A percentile compares a stretch with the other conserved stretches of the same genome.
Evolutionary conservation across 805 yeast genomes (phyloP).

Genomic region (Candida peoriensis): DNA sequence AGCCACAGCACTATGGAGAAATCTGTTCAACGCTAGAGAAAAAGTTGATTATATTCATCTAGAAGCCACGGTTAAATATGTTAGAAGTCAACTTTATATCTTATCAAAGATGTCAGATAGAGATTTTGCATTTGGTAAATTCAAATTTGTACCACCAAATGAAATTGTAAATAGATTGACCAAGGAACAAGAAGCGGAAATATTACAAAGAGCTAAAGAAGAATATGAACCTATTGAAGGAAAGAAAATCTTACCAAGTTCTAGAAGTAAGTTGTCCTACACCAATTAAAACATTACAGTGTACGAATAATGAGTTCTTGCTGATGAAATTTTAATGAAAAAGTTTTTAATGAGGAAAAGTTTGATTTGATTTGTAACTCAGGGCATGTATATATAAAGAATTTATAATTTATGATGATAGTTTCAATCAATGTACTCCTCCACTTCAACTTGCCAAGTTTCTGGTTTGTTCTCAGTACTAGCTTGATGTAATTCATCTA

Average conservation of each 20-base stretch:
- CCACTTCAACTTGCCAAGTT: slow-evolving; percentile 6
- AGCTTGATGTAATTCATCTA: slow-evolving; percentile 9
- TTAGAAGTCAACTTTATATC: slow-evolving; percentile 85
- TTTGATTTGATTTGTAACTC: no score
- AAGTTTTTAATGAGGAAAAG: no score
- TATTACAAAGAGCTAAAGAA: slow-evolving; percentile 44
- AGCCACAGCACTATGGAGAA: slow-evolving; percentile 85
- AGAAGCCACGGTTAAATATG: slow-evolving; percentile 86
- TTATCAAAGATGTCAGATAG: slow-evolving; percentile 81
- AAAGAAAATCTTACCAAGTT: slow-evolving; percentile 53
- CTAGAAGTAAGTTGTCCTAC: slow-evolving; percentile 44
- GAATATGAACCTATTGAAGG: slow-evolving; percentile 38
- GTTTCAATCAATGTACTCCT: background rate
- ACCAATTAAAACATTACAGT: slow-evolving; percentile 31
- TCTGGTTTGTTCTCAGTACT: slow-evolving; percentile 5
- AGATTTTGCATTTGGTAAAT: slow-evolving; percentile 89
- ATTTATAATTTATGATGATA: background rate
- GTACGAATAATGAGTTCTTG: background rate
- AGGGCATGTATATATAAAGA: no score
- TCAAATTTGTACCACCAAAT: slow-evolving; percentile 78
- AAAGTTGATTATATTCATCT: slow-evolving; percentile 77
- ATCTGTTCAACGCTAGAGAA: slow-evolving; percentile 79
- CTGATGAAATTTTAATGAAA: no score
- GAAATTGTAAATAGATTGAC: slow-evolving; percentile 71
- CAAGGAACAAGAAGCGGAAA: slow-evolving; percentile 52